phyloP scores from a whole-genome alignment of 805 yeast genomes.

The Candida ortonii region DNA sequence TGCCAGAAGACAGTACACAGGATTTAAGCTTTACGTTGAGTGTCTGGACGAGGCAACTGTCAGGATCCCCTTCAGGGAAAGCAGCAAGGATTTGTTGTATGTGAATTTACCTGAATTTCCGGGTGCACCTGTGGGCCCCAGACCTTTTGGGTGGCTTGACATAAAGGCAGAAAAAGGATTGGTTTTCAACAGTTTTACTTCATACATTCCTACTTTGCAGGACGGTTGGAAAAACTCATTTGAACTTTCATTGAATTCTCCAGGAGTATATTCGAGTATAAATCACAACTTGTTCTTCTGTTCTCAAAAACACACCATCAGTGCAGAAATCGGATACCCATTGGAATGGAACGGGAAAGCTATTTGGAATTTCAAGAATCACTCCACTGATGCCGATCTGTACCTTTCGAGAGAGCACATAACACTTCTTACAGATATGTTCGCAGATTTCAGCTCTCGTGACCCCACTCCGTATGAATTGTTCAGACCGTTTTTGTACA shows the following conservation, averaged over 20 bases:
- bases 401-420: conserved; percentile 83
- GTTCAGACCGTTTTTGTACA: conserved; percentile 70
- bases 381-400: conserved; percentile 50
- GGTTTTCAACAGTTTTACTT: conserved; percentile 41
- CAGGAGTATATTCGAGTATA: conserved; percentile 77
- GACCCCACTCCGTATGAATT: conserved; percentile 67
- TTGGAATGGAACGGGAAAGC: conserved; percentile 79
- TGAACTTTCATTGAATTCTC: conserved; percentile 43
- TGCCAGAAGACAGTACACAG: conserved; percentile 49
- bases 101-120: conserved; percentile 6
- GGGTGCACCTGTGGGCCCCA: conserved; percentile 24
- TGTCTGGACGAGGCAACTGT: conserved; percentile 64
- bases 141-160: conserved; percentile 94
- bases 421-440: conserved; percentile 64
- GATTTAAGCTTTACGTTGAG: conserved; percentile 52
- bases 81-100: conserved; percentile 64
- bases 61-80: conserved; percentile 81
- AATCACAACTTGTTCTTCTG: conserved; percentile 78
- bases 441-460: conserved; percentile 75
- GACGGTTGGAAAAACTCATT: conserved; percentile 56
- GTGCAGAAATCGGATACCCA: conserved; percentile 65
- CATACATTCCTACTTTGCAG: conserved; percentile 48
- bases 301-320: conserved; percentile 55
- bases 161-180: conserved; percentile 57
- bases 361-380: conserved; percentile 59